Base-by-base conservation (phyloP, 345 rosid species). In the Fremontodendron californicum region DNA sequence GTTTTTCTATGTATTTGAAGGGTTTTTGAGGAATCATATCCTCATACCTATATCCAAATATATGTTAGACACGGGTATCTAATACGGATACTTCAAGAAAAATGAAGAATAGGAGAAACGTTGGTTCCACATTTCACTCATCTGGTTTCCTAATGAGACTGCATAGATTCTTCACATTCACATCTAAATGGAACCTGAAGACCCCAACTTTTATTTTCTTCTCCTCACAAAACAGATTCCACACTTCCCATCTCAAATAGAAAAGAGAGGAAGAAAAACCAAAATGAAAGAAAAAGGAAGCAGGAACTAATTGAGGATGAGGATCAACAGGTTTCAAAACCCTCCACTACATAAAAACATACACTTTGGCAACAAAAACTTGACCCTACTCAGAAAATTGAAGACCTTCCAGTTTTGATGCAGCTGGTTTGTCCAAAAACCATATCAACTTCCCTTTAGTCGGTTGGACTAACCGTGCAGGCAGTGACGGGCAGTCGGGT, bases 391-490 rank as follows among this genome's bases (percentile, higher is more conserved):
- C 83, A 0, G 89, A 82, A 78, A 72, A 57, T 58, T 79, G 73
- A 58, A 75, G 16, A 45, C 87, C 64, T 10, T 88, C 79, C 3
- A 93, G 93, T 82, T 88, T 86, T 16, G 91, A 90, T 37, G 90
- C 93, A 13, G 97, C 98, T 9, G 74, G 84, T 83, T 84, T 88
- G 85, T 93, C 99, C 84, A 92, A 72, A 83, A 95, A 92, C 98
- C 99, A 95, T 8, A 86, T 86, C 82, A 89, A 75, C 85, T 86
- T 89, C 78, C 96, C 93, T 19, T 80, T 81, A n/a, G 79, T 76
- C 3, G 92, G 97, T 76, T 90, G 88, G 79, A 91, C 88, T 90
- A 87, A 76, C 78, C 87, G 79, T 29, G 93, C 91, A 67, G 99
- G 94, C 71, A 88, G 73, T 40, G 85, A 73, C 9, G 81, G 80